Percentiles rank a stretch among this genome's conserved stretches.
Conservation (phyloP, 192 early-diverging fungal genomes). For the Mortierella hygrophila region DNA sequence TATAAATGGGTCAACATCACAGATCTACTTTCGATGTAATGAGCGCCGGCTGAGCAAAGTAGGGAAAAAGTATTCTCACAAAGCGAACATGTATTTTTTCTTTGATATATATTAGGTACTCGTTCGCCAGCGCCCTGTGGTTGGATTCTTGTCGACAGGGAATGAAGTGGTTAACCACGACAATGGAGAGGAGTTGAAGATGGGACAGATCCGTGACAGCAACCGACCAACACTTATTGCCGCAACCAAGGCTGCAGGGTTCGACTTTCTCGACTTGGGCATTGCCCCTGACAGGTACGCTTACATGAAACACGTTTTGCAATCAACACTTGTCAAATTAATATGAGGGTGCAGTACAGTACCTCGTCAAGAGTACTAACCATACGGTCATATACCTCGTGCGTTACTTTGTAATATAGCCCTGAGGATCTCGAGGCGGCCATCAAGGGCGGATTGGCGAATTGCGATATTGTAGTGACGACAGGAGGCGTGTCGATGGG, state of each 20-base stretch:
- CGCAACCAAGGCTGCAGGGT: constrained; percentile 71
- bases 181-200: constrained; percentile 48
- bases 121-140: constrained; percentile 72
- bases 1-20: background rate
- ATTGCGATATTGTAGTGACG: constrained; percentile 85
- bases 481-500: constrained; percentile 99
- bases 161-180: constrained; percentile 82
- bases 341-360: background rate
- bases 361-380: background rate
- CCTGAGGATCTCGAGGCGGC: constrained; percentile 66
- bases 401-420: constrained; percentile 30
- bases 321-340: background rate
- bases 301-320: background rate
- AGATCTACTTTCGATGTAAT: background rate
- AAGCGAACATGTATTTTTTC: background rate
- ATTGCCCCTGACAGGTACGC: constrained; percentile 77
- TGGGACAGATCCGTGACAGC: constrained; percentile 85
- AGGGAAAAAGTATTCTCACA: background rate
- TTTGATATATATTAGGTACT: constrained; percentile 53
- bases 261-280: constrained; percentile 79
- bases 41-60: background rate
- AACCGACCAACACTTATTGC: constrained; percentile 86
- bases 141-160: constrained; percentile 91
- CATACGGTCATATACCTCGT: background rate
- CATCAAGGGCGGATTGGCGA: constrained; percentile 60